Conservation (phyloP, 495 filamentous ascomycete genomes). For the Paragyromitra xinjiangensis region DNA sequence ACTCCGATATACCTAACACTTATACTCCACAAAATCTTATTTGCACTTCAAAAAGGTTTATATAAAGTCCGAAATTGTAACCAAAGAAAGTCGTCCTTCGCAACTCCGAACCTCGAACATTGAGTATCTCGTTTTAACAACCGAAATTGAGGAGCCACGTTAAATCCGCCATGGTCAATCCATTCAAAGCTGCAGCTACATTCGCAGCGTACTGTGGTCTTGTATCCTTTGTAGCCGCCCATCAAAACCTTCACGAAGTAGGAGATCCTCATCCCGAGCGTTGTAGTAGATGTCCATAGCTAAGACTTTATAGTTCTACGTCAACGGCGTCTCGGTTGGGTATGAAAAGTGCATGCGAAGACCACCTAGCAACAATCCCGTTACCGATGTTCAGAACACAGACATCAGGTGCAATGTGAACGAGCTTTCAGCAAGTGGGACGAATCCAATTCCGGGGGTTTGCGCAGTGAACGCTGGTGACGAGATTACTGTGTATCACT, state of each 20-base stretch:
- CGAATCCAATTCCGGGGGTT: slow-evolving; percentile 39
- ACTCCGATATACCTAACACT: slow-evolving; percentile 16
- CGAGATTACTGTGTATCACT: slow-evolving; percentile 55
- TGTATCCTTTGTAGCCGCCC: slow-evolving; percentile 43
- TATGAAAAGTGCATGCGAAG: slow-evolving; percentile 60
- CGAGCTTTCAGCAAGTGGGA: slow-evolving; percentile 57
- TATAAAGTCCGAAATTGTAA: background rate
- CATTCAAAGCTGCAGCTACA: slow-evolving; percentile 13
- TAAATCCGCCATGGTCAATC: slow-evolving; percentile 4
- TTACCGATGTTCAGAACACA: slow-evolving; percentile 43
- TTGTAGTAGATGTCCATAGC: background rate
- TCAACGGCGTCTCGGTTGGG: slow-evolving; percentile 58
- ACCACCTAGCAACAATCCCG: slow-evolving; percentile 59
- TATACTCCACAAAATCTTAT: background rate
- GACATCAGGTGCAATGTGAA: slow-evolving; percentile 58
- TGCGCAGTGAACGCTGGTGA: slow-evolving; percentile 57
- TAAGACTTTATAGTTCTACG: slow-evolving; percentile 53
- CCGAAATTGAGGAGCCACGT: background rate
- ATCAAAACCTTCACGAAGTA: slow-evolving; percentile 59
- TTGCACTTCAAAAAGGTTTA: background rate
- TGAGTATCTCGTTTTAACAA: background rate
- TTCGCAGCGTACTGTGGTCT: slow-evolving; percentile 13
- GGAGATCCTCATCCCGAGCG: background rate
- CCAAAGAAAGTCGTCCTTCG: background rate
- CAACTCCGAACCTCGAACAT: background rate